Evolutionary conservation across 257 asterid species (phyloP).

Genomic region (Lithospermum erythrorhizon): DNA sequence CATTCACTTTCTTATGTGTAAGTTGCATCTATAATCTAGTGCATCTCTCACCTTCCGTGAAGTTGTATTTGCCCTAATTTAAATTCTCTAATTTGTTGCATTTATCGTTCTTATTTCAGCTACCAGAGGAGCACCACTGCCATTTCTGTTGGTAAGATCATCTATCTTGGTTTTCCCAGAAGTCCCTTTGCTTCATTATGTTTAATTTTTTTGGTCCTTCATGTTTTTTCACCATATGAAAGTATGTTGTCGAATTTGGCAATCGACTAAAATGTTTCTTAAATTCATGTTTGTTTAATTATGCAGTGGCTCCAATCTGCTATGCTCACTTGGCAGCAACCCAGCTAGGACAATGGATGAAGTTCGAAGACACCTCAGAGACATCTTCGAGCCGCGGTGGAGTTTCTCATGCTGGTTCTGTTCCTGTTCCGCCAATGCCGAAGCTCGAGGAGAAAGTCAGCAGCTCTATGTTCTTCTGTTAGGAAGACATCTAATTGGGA

Average conservation of each 20-base stretch:
- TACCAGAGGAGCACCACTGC: slow-evolving; percentile 96
- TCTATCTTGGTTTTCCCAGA: background rate
- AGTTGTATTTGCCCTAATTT: background rate
- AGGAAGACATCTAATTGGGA: background rate
- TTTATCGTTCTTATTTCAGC: slow-evolving; percentile 25
- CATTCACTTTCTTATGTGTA: slow-evolving; percentile 85
- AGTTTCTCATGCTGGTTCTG: slow-evolving; percentile 38
- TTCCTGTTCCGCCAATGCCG: slow-evolving; percentile 70
- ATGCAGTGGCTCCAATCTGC: slow-evolving; percentile 79
- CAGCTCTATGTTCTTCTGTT: slow-evolving; percentile 82
- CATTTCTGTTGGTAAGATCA: slow-evolving; percentile 63
- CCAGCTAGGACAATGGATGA: slow-evolving; percentile 89
- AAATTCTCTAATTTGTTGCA: background rate
- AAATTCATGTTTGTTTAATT: too few relatives aligned
- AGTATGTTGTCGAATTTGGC: too few relatives aligned
- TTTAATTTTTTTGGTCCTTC: background rate
- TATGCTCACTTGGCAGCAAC: slow-evolving; percentile 95
- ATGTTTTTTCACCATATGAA: too few relatives aligned
- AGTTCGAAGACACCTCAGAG: slow-evolving; percentile 77
- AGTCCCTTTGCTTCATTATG: background rate
- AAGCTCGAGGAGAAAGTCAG: slow-evolving; percentile 50
- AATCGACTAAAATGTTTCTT: background rate
- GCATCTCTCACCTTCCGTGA: background rate
- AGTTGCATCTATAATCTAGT: slow-evolving; percentile 13
- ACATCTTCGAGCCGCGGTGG: slow-evolving; percentile 83